Percentiles rank a stretch among this genome's conserved stretches.
phyloP scores from a whole-genome alignment of 129 eudicot genomes.

The Tagetes patula region DNA sequence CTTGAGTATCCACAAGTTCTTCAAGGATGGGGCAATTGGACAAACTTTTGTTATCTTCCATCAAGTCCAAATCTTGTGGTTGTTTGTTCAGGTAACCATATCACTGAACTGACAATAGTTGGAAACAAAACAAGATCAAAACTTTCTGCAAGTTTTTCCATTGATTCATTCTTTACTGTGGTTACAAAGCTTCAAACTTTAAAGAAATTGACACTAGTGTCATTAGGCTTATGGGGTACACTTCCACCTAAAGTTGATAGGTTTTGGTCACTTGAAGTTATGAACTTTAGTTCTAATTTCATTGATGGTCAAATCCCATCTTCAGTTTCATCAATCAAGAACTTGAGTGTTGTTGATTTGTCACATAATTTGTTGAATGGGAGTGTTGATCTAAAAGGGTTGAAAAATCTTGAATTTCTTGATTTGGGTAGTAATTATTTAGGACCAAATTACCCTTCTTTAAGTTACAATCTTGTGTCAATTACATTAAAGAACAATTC shows the following conservation, averaged over 20 bases:
- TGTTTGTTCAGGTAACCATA: constrained; percentile 65
- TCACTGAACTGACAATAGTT: constrained; percentile 63
- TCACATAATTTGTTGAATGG: constrained; percentile 67
- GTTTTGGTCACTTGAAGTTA: constrained; percentile 55
- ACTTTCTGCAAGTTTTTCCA: constrained; percentile 60
- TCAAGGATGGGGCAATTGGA: constrained; percentile 71
- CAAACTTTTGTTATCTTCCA: constrained; percentile 75
- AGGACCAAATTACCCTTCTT: constrained; percentile 73
- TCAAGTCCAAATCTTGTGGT: constrained; percentile 43
- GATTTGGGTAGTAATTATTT: constrained; percentile 68
- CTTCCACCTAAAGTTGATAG: constrained; percentile 64
- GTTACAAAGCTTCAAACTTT: constrained; percentile 70
- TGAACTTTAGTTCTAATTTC: constrained; percentile 80
- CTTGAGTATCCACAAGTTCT: constrained; percentile 76
- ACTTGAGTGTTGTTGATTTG: constrained; percentile 48
- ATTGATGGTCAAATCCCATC: constrained; percentile 66
- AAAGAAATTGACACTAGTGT: constrained; percentile 66
- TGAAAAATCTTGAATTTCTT: constrained; percentile 49
- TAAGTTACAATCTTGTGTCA: constrained; percentile 48
- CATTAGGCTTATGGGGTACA: constrained; percentile 82
- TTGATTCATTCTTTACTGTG: constrained; percentile 73
- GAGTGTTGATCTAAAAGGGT: constrained; percentile 60
- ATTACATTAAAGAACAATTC: constrained; percentile 57
- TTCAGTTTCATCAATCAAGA: constrained; percentile 47
- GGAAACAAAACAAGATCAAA: constrained; percentile 52